Conservation (phyloP, 768 basidiomycete species). For the Mrakia gelida region DNA sequence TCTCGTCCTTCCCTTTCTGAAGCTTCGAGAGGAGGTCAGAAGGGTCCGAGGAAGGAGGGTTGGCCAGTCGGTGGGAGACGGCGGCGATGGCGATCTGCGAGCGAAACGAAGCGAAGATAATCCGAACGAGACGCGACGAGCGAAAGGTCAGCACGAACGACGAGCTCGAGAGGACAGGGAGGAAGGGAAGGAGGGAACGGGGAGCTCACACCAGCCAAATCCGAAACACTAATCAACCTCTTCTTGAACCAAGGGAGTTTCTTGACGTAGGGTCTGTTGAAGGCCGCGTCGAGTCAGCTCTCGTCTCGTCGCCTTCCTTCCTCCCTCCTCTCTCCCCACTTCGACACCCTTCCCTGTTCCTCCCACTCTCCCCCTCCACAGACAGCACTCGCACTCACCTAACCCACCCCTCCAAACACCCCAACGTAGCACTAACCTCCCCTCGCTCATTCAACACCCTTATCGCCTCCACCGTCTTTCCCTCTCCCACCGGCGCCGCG, state of each 20-base stretch:
- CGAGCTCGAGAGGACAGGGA: no score
- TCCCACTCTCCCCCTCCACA: not conserved
- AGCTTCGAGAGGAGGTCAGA: constrained; percentile 77
- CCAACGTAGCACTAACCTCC: constrained; percentile 79
- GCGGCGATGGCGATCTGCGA: constrained; percentile 48
- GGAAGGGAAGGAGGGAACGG: not conserved
- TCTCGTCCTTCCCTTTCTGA: constrained; percentile 68
- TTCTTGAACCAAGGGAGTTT: constrained; percentile 71
- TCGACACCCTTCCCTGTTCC: not conserved
- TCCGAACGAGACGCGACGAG: constrained; percentile 45
- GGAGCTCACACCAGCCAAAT: not conserved
- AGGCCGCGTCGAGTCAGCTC: not conserved
- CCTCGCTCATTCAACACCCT: constrained; percentile 78
- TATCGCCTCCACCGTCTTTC: constrained; percentile 18
- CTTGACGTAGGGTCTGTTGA: constrained; percentile 36
- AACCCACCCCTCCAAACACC: constrained; percentile 67
- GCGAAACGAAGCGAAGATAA: constrained; percentile 51
- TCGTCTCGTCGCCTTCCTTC: not conserved
- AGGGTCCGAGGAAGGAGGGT: constrained; percentile 59
- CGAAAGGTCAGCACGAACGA: constrained; percentile 38
- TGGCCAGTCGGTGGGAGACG: constrained; percentile 67
- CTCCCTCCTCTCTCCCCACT: not conserved
- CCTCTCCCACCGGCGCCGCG: constrained; percentile 47
- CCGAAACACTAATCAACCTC: constrained; percentile 45
- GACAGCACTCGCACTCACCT: constrained; percentile 37